A percentile compares a stretch with the other conserved stretches of the same genome.
Conservation (phyloP, 805 yeast species). For the Kodamaea neixiangensis region DNA sequence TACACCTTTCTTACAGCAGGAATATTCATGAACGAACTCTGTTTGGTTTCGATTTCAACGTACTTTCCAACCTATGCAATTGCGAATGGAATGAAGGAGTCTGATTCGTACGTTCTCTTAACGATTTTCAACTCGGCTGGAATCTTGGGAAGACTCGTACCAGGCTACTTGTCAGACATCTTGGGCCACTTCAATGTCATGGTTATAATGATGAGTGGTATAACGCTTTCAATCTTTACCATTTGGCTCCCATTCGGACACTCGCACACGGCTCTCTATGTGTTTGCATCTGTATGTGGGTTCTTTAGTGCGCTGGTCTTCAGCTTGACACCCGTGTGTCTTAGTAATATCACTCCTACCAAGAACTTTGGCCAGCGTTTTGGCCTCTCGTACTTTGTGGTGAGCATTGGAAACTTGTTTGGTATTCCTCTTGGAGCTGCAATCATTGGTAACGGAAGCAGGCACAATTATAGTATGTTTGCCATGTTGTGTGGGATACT, state of each 20-base stretch:
- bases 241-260: constrained; percentile 72
- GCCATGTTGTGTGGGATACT: constrained; percentile 35
- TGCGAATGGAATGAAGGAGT: constrained; percentile 46
- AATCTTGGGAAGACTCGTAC: constrained; percentile 53
- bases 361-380: constrained; percentile 67
- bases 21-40: constrained; percentile 50
- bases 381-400: constrained; percentile 65
- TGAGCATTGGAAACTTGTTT: constrained; percentile 43
- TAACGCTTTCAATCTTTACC: constrained; percentile 49
- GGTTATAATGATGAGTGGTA: constrained; percentile 46
- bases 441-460: constrained; percentile 35
- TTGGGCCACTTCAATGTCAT: constrained; percentile 61
- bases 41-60: constrained; percentile 52
- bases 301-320: constrained; percentile 62
- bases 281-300: constrained; percentile 58
- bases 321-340: constrained; percentile 67
- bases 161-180: constrained; percentile 56
- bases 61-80: constrained; percentile 61
- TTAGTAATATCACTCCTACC: constrained; percentile 64
- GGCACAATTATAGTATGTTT: constrained; percentile 31
- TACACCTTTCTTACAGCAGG: constrained; percentile 41
- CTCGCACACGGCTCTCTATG: constrained; percentile 43
- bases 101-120: constrained; percentile 44
- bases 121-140: constrained; percentile 51
- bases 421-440: constrained; percentile 41